Conservation (phyloP, 78 protist species). For the Polysphondylium violaceum region DNA sequence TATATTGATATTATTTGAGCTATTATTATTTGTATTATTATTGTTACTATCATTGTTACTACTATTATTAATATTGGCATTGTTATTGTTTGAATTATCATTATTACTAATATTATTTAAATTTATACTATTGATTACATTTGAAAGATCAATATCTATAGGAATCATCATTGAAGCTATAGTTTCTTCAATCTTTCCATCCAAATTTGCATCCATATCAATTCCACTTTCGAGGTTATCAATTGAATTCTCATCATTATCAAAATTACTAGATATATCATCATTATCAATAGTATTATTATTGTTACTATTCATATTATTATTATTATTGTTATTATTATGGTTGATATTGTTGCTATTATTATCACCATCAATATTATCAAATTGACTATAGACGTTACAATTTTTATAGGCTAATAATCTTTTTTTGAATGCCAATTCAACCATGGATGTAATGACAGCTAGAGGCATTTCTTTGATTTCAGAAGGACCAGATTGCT, state of each 20-base stretch:
- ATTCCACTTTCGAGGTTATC: background rate
- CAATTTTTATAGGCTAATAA: conserved; percentile 49
- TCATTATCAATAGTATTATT: background rate
- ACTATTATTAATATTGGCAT: background rate
- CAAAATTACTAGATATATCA: background rate
- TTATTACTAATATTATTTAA: background rate
- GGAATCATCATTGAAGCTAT: no score
- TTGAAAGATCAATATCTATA: background rate
- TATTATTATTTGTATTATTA: background rate
- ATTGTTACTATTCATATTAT: no score
- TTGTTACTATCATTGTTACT: background rate
- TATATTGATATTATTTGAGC: background rate
- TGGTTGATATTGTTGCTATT: background rate
- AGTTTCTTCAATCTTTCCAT: no score
- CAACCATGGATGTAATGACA: conserved; percentile 69
- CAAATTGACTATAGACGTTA: conserved; percentile 49
- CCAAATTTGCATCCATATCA: no score
- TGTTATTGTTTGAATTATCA: background rate
- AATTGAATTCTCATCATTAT: background rate
- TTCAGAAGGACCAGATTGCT: conserved; percentile 67
- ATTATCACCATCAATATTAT: background rate
- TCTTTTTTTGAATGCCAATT: conserved; percentile 46
- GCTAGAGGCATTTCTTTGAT: conserved; percentile 70
- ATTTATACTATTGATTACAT: conserved; percentile 10
- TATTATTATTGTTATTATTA: background rate